A percentile compares a stretch with the other conserved stretches of the same genome.
These are phyloP conservation scores for Zymoseptoria crescenta DNA, from an alignment of 2,329 filamentous ascomycete species.

Conservation along the genomic window DNA sequence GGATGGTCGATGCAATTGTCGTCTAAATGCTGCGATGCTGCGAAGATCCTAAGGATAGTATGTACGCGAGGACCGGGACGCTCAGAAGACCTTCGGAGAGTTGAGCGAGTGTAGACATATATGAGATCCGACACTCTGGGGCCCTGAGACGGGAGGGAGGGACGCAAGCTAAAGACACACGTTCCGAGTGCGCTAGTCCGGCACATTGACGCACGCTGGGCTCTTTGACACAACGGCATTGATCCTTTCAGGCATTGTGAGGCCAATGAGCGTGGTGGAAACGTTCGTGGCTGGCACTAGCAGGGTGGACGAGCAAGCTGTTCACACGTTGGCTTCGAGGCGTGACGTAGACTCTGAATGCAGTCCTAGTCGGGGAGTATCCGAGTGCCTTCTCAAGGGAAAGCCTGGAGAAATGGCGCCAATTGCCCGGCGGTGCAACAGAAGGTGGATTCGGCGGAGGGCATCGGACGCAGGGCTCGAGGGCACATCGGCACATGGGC, in stretches of 20 bases:
- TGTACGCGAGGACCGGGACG: neutral
- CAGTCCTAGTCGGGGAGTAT: neutral
- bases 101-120: neutral
- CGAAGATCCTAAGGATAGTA: neutral
- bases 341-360: neutral
- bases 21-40: neutral
- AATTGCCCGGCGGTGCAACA: neutral
- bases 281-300: neutral
- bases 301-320: neutral
- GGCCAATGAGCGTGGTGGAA: neutral
- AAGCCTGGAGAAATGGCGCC: neutral
- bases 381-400: neutral
- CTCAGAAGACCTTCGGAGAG: neutral
- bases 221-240: neutral
- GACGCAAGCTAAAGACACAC: neutral
- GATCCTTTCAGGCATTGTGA: neutral
- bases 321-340: neutral
- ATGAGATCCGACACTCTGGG: neutral
- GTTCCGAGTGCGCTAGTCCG: neutral
- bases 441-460: neutral
- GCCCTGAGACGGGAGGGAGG: neutral
- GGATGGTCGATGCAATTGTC: neutral
- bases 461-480: neutral
- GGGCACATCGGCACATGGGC: neutral
- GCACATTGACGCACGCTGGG: neutral